These are phyloP conservation scores for Clausena lansium DNA, from an alignment of 345 rosid genomes.

Conservation along the genomic window DNA sequence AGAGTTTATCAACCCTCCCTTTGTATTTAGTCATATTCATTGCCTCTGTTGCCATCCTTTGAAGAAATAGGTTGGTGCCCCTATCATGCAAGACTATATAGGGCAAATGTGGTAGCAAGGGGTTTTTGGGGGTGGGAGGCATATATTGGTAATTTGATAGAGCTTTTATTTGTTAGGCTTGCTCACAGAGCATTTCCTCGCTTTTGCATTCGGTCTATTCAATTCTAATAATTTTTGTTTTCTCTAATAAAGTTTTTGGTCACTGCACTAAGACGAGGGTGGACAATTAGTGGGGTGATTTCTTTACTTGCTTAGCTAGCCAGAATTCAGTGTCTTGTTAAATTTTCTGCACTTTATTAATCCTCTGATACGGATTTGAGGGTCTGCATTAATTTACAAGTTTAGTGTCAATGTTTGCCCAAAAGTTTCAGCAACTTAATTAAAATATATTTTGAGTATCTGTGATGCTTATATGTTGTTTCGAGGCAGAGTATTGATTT, in stretches of 20 bases:
- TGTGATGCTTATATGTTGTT: conserved; percentile 10
- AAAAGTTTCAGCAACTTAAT: background rate
- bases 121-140: background rate
- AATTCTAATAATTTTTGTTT: background rate
- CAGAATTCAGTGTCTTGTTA: background rate
- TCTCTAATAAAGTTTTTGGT: background rate
- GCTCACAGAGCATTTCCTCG: background rate
- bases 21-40: background rate
- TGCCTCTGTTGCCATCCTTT: background rate
- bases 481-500: conserved; percentile 4
- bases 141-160: background rate
- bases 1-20: background rate
- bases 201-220: background rate
- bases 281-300: background rate
- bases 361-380: background rate
- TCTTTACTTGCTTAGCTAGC: background rate
- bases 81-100: background rate
- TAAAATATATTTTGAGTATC: background rate
- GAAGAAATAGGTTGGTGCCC: background rate
- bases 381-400: background rate
- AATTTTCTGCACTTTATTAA: background rate
- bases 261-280: background rate
- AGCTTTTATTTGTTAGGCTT: background rate
- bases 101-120: background rate
- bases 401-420: background rate